A percentile compares a stretch with the other conserved stretches of the same genome.
These are phyloP conservation scores for Emmonsiellopsis sp. DNA, from an alignment of 2,329 filamentous ascomycete species.

Conservation along the genomic window DNA sequence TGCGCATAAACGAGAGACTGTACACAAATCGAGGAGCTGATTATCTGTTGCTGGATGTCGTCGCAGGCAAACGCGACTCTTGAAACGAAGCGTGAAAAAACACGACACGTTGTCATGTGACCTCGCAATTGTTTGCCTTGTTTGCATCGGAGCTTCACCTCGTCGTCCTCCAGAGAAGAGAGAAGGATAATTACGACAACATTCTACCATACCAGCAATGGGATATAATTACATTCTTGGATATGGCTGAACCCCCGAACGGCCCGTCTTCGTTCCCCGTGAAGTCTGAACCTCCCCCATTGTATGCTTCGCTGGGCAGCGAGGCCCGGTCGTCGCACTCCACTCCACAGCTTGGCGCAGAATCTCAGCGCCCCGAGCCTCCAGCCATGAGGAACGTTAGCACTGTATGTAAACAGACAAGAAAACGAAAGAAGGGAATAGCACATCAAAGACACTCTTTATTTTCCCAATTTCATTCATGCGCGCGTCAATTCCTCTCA, in stretches of 20 bases:
- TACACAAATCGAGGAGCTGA: too few species aligned
- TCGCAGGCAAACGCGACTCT: neutral
- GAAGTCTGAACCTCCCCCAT: neutral
- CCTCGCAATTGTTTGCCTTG: constrained; percentile 13
- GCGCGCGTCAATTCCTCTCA: neutral
- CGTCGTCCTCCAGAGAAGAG: neutral
- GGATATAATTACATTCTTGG: neutral
- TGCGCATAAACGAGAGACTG: neutral
- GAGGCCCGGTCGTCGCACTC: neutral
- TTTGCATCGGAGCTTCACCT: constrained; percentile 10
- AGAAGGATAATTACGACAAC: neutral
- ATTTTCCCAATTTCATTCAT: neutral
- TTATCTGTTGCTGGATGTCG: too few species aligned
- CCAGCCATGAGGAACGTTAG: constrained; percentile 4
- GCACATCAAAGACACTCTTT: too few species aligned
- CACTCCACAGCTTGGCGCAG: constrained; percentile 4
- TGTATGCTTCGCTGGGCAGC: neutral
- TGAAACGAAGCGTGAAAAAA: neutral
- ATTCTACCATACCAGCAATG: neutral
- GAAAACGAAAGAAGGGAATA: neutral
- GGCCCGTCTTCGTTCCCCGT: constrained; percentile 1
- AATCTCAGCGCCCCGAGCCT: neutral
- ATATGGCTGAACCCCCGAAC: constrained; percentile 3
- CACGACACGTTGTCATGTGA: neutral
- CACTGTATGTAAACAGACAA: constrained; percentile 1